A percentile compares a stretch with the other conserved stretches of the same genome.
These are phyloP conservation scores for Dactylonectria macrodidyma DNA, from an alignment of 2,329 filamentous ascomycete species.

Conservation along the genomic window DNA sequence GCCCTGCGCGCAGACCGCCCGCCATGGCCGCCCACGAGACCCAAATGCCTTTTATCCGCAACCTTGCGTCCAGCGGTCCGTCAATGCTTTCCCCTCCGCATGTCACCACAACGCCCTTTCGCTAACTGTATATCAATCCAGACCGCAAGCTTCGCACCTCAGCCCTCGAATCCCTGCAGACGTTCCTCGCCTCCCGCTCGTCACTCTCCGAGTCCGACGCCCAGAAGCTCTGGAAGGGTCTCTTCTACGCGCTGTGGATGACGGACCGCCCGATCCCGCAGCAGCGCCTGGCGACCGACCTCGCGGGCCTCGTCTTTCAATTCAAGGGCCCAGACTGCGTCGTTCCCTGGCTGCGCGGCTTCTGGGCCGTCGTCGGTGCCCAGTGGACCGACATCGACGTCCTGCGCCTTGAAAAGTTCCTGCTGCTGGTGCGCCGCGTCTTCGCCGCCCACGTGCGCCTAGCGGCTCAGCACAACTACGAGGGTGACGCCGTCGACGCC, in stretches of 20 bases:
- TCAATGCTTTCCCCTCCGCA: constrained; percentile 35
- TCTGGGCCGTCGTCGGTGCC: constrained; percentile 79
- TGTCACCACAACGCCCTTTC: background rate
- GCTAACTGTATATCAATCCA: constrained; percentile 53
- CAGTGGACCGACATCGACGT: constrained; percentile 84
- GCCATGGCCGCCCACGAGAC: constrained; percentile 54
- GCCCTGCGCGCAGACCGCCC: constrained; percentile 26
- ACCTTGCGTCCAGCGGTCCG: constrained; percentile 87
- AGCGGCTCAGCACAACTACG: constrained; percentile 53
- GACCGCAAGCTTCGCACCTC: constrained; percentile 84
- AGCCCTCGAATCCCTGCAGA: constrained; percentile 82
- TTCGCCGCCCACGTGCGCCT: constrained; percentile 78
- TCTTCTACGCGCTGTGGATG: constrained; percentile 96
- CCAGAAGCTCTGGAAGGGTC: constrained; percentile 93
- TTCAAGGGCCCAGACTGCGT: constrained; percentile 64
- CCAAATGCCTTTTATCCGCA: constrained; percentile 82
- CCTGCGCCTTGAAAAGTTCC: constrained; percentile 91
- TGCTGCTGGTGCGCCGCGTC: constrained; percentile 86
- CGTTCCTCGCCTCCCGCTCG: constrained; percentile 78
- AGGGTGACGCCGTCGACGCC: constrained; percentile 48
- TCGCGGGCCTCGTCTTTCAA: constrained; percentile 76
- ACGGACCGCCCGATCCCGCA: constrained; percentile 91
- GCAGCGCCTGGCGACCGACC: constrained; percentile 84
- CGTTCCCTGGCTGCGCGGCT: constrained; percentile 70
- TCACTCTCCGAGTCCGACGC: constrained; percentile 78